A percentile compares a stretch with the other conserved stretches of the same genome.
Conservation (phyloP, 78 protist species). For the Dictyostelium discoideum region dicty_2.7 NC_007088.5:582001-582500, state of each 20-base stretch:
- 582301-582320: slow-evolving; percentile 38
- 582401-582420: neutral
- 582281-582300: slow-evolving; percentile 61
- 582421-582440: slow-evolving; percentile 6
- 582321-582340: slow-evolving; percentile 90
- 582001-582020: slow-evolving; percentile 40
- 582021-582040: slow-evolving; percentile 78
- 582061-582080: slow-evolving; percentile 84
- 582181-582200: neutral
- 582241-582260: slow-evolving; percentile 2
- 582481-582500: neutral
- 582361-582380: slow-evolving; percentile 47
- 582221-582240: neutral
- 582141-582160: neutral
- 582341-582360: slow-evolving; percentile 58
- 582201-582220: neutral
- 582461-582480: slow-evolving; percentile 58
- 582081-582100: slow-evolving; percentile 80
- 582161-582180: neutral
- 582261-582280: slow-evolving; percentile 42
- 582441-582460: slow-evolving; percentile 56
- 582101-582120: slow-evolving; percentile 26
- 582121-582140: slow-evolving; percentile 81
- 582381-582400: slow-evolving; percentile 25
- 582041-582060: slow-evolving; percentile 86